Conservation (phyloP, 768 basidiomycete species). For the Cubamyces sp. region DNA sequence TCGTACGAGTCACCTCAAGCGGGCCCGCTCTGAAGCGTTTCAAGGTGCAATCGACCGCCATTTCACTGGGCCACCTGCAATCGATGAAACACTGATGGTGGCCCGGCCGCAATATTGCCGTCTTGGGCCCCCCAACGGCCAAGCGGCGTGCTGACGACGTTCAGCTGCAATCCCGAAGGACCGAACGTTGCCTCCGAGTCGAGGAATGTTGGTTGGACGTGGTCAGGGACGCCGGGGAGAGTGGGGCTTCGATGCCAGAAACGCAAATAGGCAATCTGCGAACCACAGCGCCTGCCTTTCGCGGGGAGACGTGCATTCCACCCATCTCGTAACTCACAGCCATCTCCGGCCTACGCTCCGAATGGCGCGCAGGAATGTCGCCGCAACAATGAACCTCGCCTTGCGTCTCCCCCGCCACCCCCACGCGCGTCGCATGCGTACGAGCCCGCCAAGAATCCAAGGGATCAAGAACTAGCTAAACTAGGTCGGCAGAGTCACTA, state of each 20-base stretch:
- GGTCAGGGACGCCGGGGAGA: not conserved
- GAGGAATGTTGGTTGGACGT: too few species aligned
- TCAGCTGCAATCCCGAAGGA: too few species aligned
- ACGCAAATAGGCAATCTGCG: not conserved
- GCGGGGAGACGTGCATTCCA: not conserved
- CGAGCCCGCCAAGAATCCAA: not conserved
- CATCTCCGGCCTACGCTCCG: not conserved
- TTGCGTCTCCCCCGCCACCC: not conserved
- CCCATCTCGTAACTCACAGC: not conserved
- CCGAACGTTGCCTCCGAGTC: too few species aligned
- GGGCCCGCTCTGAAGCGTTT: too few species aligned
- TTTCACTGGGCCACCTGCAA: too few species aligned
- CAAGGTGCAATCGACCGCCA: too few species aligned
- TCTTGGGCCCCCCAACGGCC: too few species aligned
- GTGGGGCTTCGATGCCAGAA: not conserved
- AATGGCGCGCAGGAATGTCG: too few species aligned
- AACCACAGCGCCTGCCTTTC: slow-evolving; percentile 7
- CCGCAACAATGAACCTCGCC: not conserved
- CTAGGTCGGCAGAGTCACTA: too few species aligned
- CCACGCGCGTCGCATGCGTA: not conserved
- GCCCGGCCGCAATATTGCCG: too few species aligned
- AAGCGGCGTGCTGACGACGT: too few species aligned
- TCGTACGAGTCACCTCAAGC: not conserved
- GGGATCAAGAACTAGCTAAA: not conserved
- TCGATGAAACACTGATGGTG: too few species aligned